phyloP scores from a whole-genome alignment of 352 stramenopile species.

The Phytophthora multivora region DNA sequence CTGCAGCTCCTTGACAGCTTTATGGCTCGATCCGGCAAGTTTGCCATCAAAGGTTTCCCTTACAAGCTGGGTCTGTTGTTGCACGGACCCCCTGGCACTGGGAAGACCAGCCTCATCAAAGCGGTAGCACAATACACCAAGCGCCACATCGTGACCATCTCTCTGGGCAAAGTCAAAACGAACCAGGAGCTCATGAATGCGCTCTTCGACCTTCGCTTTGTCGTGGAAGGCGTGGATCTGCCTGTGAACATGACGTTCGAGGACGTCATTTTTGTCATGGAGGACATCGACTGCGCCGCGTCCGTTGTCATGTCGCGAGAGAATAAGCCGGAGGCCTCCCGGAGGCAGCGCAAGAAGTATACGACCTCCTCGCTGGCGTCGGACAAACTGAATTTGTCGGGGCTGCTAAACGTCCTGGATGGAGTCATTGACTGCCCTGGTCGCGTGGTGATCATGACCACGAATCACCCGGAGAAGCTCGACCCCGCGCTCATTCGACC shows the following conservation, averaged over 20 bases:
- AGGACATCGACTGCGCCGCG: constrained; percentile 86
- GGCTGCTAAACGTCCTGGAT: constrained; percentile 91
- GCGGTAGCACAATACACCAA: constrained; percentile 83
- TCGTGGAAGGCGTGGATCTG: constrained; percentile 61
- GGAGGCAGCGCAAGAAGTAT: constrained; percentile 15
- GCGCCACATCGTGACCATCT: constrained; percentile 80
- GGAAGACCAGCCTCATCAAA: constrained; percentile 93
- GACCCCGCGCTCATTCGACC: constrained; percentile 90
- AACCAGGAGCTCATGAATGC: constrained; percentile 87
- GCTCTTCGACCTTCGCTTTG: constrained; percentile 74
- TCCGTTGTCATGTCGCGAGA: constrained; percentile 66
- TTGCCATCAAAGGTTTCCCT: constrained; percentile 86
- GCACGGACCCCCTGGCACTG: constrained; percentile 86
- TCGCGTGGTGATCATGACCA: constrained; percentile 87
- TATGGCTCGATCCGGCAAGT: constrained; percentile 70
- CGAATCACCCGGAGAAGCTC: constrained; percentile 86
- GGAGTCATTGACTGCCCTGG: constrained; percentile 81
- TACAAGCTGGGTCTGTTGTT: constrained; percentile 90
- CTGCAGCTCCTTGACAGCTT: constrained; percentile 81
- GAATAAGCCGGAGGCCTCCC: constrained; percentile 23
- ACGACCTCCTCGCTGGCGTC: background rate
- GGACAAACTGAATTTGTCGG: constrained; percentile 81
- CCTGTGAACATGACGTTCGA: constrained; percentile 76
- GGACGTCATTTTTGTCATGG: constrained; percentile 91
- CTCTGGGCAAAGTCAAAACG: constrained; percentile 72